Conservation (phyloP, 176 grass and related monocot species). For the Ensete ventricosum region DNA sequence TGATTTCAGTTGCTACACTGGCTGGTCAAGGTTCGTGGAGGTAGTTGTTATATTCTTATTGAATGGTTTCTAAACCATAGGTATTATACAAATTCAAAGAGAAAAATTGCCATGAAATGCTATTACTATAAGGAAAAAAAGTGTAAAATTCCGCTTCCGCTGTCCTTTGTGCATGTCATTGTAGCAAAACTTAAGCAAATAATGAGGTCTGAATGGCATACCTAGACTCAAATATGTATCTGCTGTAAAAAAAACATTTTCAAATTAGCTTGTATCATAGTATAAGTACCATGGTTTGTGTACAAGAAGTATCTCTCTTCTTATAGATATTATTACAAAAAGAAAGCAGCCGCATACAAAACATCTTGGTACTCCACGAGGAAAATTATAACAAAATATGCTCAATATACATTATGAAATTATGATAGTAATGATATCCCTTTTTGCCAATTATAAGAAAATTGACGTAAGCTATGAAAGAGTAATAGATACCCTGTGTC, state of each 20-base stretch:
- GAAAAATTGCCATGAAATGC: no score
- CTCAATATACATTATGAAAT: background rate
- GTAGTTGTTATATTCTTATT: no score
- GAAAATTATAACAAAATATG: background rate
- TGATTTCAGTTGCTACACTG: no score
- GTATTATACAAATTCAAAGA: no score
- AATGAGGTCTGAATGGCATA: background rate
- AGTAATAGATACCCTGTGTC: constrained; percentile 74
- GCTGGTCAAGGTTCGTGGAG: no score
- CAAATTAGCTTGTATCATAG: background rate
- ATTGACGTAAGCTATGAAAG: background rate
- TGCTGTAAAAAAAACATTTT: background rate
- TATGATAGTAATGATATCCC: background rate
- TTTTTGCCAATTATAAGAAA: background rate
- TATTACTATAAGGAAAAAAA: no score
- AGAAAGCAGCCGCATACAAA: background rate
- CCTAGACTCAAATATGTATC: background rate
- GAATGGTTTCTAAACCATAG: no score
- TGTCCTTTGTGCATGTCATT: background rate
- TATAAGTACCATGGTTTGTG: background rate
- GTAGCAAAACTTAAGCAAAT: background rate
- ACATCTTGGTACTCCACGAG: background rate
- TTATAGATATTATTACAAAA: background rate
- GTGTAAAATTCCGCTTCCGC: no score
- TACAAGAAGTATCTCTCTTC: background rate